These are phyloP conservation scores for Graphiopsis chlorocephala DNA, from an alignment of 2,329 filamentous ascomycete species.

Conservation along the genomic window DNA sequence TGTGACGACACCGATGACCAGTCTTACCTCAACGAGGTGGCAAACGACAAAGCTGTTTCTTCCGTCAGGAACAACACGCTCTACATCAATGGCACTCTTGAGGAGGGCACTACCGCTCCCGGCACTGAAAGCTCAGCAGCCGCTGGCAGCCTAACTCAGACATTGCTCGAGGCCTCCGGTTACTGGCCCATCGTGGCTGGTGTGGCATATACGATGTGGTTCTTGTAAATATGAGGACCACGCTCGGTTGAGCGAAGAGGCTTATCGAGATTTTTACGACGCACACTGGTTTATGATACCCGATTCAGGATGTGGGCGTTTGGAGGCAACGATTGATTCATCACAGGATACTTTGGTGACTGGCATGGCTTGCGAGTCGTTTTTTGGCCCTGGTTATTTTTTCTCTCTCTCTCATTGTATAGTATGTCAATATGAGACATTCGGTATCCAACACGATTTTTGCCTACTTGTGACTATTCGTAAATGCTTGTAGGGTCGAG, in stretches of 20 bases:
- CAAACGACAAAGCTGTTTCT: slow-evolving; percentile 61
- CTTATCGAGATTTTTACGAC: background rate
- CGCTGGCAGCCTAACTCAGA: slow-evolving; percentile 18
- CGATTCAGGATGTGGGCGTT: background rate
- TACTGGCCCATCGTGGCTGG: slow-evolving; percentile 40
- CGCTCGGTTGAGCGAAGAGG: background rate
- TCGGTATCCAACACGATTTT: background rate
- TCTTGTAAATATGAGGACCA: slow-evolving; percentile 22
- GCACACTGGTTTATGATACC: background rate
- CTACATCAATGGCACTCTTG: slow-evolving; percentile 72
- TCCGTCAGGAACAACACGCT: slow-evolving; percentile 65
- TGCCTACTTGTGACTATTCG: background rate
- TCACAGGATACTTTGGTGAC: background rate
- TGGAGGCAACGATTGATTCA: background rate
- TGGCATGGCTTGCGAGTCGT: background rate
- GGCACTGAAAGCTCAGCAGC: slow-evolving; percentile 34
- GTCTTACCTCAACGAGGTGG: slow-evolving; percentile 54
- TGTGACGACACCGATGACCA: slow-evolving; percentile 68
- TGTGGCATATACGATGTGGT: slow-evolving; percentile 36
- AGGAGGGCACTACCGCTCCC: slow-evolving; percentile 45
- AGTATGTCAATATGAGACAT: background rate
- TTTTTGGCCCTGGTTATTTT: background rate
- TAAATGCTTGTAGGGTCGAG: too few relatives aligned
- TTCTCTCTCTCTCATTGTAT: background rate
- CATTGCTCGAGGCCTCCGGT: slow-evolving; percentile 34